Evolutionary conservation across 192 early-diverging fungal genomes (phyloP), one percentile per base, ranked within the genome.

Genomic region (Allomyces macrogynus): DNA sequence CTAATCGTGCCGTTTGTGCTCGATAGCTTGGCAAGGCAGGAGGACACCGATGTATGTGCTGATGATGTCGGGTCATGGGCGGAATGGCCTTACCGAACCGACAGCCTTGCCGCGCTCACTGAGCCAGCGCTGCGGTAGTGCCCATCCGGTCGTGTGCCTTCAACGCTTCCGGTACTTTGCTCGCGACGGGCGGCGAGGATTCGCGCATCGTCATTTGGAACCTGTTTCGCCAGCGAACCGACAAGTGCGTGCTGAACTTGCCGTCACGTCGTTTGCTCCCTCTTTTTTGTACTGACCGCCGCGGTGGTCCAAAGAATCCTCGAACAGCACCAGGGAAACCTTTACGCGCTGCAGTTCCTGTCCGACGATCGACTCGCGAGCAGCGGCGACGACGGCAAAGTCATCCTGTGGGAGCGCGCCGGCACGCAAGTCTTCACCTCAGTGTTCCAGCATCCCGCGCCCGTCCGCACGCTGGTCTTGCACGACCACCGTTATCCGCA

Each of bases 161-260:
- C 63, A 69, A 78, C 43, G 11, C 44, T 1, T 24, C 65, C 10
- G 80, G 73, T 0, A 64, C 43, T 24, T 64, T 69, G 7, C 27
- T 78, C 10, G 76, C 68, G 7, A 77, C 78, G 5, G 60, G 63
- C 24, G 77, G 76, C 1, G 74, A 75, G 18, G 78, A 78, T 62
- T 72, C 67, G 40, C 71, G 78, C 10, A 67, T 80, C 26, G 74
- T 82, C 4, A 65, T 82, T 18, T 83, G 81, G 81, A 78, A 71
- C 67, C 43, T 81, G 14, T 20, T 26, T 20, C 23, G 27, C 11
- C 64, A 44, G 43, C 49, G 49, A n/a, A 14, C 49, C 49, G 49
- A 57, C 49, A 57, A 57, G 32, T 40, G 32, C 32, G 32, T 40
- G 32, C 32, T 40, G 32, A 40, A 8, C 32, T 8, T 40, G 32